These are phyloP conservation scores for Alternaria gaisen DNA, from an alignment of 2,329 filamentous ascomycete species.

Conservation along the genomic window DNA sequence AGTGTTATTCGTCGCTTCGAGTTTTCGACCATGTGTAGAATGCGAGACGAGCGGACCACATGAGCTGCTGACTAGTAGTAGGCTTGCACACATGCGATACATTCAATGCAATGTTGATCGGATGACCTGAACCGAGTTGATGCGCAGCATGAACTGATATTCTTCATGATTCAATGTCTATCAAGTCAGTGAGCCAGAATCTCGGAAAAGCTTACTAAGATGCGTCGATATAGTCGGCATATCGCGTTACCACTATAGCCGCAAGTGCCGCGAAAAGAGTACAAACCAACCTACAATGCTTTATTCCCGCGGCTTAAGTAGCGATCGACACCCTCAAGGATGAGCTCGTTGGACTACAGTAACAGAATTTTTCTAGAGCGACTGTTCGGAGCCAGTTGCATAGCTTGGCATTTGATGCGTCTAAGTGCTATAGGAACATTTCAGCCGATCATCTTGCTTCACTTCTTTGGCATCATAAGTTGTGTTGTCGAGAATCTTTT, in stretches of 20 bases:
- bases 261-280: neutral
- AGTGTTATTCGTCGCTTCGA: conserved; percentile 21
- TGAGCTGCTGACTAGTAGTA: conserved; percentile 1
- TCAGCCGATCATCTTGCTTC: conserved; percentile 1
- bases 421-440: neutral
- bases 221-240: neutral
- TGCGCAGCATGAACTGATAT: neutral
- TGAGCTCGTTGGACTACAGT: neutral
- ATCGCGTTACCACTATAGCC: neutral
- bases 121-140: neutral
- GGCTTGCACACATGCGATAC: neutral
- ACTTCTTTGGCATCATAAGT: neutral
- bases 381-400: neutral
- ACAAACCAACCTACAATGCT: neutral
- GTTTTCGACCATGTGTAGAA: conserved; percentile 7
- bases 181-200: neutral
- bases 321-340: neutral
- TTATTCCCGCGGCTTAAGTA: neutral
- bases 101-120: neutral
- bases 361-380: neutral
- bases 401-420: neutral
- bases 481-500: neutral
- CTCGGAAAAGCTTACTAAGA: neutral
- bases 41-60: conserved; percentile 14
- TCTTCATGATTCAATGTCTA: neutral